These are phyloP conservation scores for Lachnellula suecica DNA, from an alignment of 2,329 filamentous ascomycete species.

Conservation along the genomic window DNA sequence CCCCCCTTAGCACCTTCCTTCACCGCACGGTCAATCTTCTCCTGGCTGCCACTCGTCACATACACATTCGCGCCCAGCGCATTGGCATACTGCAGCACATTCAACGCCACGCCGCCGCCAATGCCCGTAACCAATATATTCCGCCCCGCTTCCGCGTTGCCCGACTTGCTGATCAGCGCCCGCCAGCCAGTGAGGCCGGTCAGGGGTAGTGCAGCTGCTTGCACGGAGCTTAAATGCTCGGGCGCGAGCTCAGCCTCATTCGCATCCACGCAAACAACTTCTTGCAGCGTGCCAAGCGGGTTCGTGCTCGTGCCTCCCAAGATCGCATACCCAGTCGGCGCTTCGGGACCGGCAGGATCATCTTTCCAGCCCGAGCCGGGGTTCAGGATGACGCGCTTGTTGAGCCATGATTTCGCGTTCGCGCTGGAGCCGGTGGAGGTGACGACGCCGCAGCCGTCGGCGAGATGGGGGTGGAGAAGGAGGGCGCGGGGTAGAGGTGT, in stretches of 20 bases:
- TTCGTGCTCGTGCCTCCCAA: constrained; percentile 67
- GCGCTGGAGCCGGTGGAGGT: constrained; percentile 57
- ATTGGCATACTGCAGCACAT: constrained; percentile 76
- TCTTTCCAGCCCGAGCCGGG: constrained; percentile 77
- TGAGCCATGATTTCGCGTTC: constrained; percentile 51
- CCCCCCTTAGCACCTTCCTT: constrained; percentile 76
- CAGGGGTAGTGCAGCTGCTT: constrained; percentile 82
- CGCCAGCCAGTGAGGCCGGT: constrained; percentile 88
- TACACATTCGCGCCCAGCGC: constrained; percentile 53
- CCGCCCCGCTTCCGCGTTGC: constrained; percentile 58
- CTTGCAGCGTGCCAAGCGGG: constrained; percentile 69
- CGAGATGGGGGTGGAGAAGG: constrained; percentile 77
- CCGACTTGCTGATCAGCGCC: constrained; percentile 77
- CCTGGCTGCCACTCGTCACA: constrained; percentile 54
- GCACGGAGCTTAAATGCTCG: constrained; percentile 65
- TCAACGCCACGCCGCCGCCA: constrained; percentile 86
- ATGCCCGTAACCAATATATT: constrained; percentile 90
- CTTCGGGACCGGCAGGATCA: constrained; percentile 72
- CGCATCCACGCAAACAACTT: constrained; percentile 68
- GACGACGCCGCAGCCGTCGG: constrained; percentile 80
- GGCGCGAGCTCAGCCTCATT: constrained; percentile 76
- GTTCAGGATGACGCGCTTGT: constrained; percentile 74
- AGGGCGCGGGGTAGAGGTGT: constrained; percentile 83
- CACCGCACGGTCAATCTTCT: constrained; percentile 70
- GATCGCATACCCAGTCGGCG: constrained; percentile 58